Conservation (phyloP, 768 basidiomycete species). For the Gyrodon lividus region DNA sequence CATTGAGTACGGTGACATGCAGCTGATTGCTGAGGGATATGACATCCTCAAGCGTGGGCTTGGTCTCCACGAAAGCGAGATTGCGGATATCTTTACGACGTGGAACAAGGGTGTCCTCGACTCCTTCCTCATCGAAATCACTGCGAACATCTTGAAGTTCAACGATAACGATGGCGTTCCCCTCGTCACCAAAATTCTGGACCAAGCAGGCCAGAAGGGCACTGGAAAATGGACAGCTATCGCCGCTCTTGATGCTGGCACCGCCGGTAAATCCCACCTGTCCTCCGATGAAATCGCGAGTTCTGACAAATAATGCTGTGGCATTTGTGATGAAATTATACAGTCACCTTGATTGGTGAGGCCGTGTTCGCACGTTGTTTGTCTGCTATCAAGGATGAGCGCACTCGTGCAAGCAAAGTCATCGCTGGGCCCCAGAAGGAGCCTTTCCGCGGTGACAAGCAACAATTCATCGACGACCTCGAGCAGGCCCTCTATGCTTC, state of each 20-base stretch:
- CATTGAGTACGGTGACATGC: conserved; percentile 99
- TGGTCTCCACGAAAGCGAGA: conserved; percentile 81
- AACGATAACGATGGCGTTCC: conserved; percentile 94
- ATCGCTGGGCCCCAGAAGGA: conserved; percentile 91
- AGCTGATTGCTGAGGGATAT: conserved; percentile 97
- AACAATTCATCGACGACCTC: conserved; percentile 98
- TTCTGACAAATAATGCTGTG: conserved; percentile 6
- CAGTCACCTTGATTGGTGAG: conserved; percentile 98
- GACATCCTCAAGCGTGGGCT: conserved; percentile 98
- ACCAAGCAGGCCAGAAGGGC: conserved; percentile 97
- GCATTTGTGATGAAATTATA: conserved; percentile 8
- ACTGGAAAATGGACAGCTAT: conserved; percentile 99
- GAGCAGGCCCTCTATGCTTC: conserved; percentile 99
- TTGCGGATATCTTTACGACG: conserved; percentile 87
- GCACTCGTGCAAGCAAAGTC: conserved; percentile 86
- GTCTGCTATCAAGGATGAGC: conserved; percentile 96
- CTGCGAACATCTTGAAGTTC: conserved; percentile 94
- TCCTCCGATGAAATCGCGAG: conserved; percentile 6
- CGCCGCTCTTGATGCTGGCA: conserved; percentile 90
- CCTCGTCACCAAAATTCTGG: conserved; percentile 91
- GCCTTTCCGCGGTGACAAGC: conserved; percentile 94
- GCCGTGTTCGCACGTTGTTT: conserved; percentile 99
- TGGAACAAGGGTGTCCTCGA: conserved; percentile 99
- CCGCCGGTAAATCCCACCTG: conserved; percentile 55
- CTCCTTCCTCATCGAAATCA: conserved; percentile 99